Percentiles rank a stretch among this genome's conserved stretches.
Conservation (phyloP, 2,329 filamentous ascomycete genomes). For the Ceratocystis colombiana region DNA sequence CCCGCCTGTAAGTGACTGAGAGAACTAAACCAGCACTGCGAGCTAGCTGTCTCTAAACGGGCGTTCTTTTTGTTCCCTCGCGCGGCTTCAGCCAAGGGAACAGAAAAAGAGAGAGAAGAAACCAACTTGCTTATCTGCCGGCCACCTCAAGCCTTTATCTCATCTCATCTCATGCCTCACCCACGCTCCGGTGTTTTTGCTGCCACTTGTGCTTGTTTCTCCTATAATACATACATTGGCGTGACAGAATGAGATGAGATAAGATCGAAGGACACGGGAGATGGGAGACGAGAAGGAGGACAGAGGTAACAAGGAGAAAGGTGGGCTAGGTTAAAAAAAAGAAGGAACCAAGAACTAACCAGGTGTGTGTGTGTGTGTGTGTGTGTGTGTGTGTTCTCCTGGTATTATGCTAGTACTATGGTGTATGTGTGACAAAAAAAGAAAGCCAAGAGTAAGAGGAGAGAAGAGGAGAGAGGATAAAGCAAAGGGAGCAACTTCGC, state of each 20-base stretch:
- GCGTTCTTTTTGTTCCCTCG: neutral
- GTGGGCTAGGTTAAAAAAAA: neutral
- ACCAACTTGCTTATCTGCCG: too few relatives aligned
- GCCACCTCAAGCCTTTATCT: too few relatives aligned
- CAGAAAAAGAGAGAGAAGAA: neutral
- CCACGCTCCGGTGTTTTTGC: neutral
- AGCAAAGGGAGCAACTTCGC: neutral
- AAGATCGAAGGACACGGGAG: neutral
- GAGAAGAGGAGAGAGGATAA: neutral
- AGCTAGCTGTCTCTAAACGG: neutral
- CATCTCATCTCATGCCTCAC: neutral
- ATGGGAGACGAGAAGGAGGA: neutral
- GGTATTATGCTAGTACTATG: too few relatives aligned
- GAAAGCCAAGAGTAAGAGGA: neutral
- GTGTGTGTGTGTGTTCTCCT: too few relatives aligned
- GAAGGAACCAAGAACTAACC: neutral
- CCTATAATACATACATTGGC: neutral
- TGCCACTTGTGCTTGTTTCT: neutral
- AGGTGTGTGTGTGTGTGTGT: too few relatives aligned
- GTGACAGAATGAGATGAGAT: slow-evolving; percentile 3
- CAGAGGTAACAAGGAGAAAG: neutral
- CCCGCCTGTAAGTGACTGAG: neutral
- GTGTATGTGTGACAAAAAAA: neutral
- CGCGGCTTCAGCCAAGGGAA: neutral
- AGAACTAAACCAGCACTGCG: neutral